A percentile compares a stretch with the other conserved stretches of the same genome.
phyloP scores from a whole-genome alignment of 441 rosid species.

The Adansonia rubrostipa region DNA sequence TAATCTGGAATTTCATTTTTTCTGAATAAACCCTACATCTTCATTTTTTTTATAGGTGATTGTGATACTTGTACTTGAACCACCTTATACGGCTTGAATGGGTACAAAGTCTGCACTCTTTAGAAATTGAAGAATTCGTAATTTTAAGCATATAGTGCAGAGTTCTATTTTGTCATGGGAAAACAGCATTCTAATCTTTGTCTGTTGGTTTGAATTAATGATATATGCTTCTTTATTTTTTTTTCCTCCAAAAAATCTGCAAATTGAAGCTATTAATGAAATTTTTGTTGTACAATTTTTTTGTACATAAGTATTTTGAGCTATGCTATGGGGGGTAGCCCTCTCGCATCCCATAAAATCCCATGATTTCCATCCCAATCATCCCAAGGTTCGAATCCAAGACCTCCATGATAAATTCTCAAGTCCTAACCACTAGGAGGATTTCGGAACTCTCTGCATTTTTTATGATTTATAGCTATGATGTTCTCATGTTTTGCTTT shows the following conservation, averaged over 20 bases:
- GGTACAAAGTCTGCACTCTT: not conserved
- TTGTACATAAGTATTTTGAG: slow-evolving; percentile 5
- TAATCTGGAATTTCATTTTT: slow-evolving; percentile 38
- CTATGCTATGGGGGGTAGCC: not conserved
- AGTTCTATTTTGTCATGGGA: not conserved
- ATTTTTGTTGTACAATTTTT: slow-evolving; percentile 1
- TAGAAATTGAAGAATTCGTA: slow-evolving; percentile 4
- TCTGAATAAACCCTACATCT: not conserved
- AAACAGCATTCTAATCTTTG: not conserved
- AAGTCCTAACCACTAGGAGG: slow-evolving; percentile 12
- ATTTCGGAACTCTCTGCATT: not conserved
- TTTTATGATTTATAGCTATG: slow-evolving; percentile 10
- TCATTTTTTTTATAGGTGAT: not conserved
- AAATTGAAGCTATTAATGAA: not conserved
- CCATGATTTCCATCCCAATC: not conserved
- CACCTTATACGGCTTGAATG: not conserved
- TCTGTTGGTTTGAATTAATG: not conserved
- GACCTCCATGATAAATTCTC: slow-evolving; percentile 17
- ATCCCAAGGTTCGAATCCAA: slow-evolving; percentile 2
- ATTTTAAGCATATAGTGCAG: slow-evolving; percentile 11
- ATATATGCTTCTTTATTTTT: not conserved
- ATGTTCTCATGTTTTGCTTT: not conserved
- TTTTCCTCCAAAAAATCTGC: not conserved
- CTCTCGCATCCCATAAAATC: not conserved
- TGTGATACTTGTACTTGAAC: slow-evolving; percentile 11